Base-by-base conservation (phyloP, 495 filamentous ascomycete genomes). In the Chaetomium tenue region DNA sequence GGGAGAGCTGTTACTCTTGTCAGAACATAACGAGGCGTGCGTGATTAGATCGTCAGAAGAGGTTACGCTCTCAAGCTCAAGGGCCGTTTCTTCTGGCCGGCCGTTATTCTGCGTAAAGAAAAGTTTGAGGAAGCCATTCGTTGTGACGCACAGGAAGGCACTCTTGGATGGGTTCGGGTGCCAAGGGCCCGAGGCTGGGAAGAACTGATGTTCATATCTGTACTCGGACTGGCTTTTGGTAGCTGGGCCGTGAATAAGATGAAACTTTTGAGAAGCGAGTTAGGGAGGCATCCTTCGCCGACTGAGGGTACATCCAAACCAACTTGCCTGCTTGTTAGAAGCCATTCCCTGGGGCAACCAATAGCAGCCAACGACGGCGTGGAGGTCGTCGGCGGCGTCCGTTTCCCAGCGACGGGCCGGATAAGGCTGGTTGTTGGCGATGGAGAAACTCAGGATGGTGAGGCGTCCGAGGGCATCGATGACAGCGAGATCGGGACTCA, bases 361-460 rank as follows among this genome's bases (percentile, higher is more conserved):
- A 76, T 88, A 88, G 74, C 90, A 83, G 6, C 92, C 92, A 23
- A 96, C 89, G n/a, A 95, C 79, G 48, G 86, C 85, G 60, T 84
- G 83, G 22, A 88, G 78, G 65, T 95, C 89, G 69, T 92, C 89
- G 52, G 87, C 79, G 13, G 83, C 75, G 67, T 91, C 89, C 42
- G 77, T 68, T 22, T 82, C 74, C 67, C 84, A 84, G 39, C 75
- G 79, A 37, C 87, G 84, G 28, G 76, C 73, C 1, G 82, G 68
- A 6, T 76, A 81, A 22, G 90, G 82, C 37, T 85, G 85, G 69
- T 93, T 93, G 57, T 95, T 71, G 20, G 84, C 82, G 63, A 87
- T 81, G 51, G 73, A 71, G 58, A 89, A 82, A 39, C 76, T 83
- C 67, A 89, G 82, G 58, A 95, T 86, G 40, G 85, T 83, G 25